phyloP scores from a whole-genome alignment of 2,329 filamentous ascomycete genomes.

The Claviceps citrina region DNA sequence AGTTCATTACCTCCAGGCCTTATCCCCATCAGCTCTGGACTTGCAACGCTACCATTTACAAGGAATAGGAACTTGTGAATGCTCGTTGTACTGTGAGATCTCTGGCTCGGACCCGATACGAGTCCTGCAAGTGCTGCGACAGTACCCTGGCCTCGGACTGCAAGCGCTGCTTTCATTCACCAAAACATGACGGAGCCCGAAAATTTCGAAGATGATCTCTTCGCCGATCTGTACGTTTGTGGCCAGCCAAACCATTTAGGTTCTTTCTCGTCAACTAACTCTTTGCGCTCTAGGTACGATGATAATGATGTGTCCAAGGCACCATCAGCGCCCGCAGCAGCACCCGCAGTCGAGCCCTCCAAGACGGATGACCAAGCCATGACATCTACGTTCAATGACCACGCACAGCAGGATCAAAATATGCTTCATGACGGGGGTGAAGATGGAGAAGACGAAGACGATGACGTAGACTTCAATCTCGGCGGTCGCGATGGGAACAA shows the following conservation, averaged over 20 bases:
- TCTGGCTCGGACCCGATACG: neutral
- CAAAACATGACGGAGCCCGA: constrained; percentile 58
- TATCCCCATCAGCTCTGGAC: neutral
- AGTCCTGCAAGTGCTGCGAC: constrained; percentile 2
- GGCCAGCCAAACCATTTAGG: neutral
- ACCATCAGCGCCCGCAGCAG: constrained; percentile 18
- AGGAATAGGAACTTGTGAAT: no score
- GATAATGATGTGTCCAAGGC: constrained; percentile 39
- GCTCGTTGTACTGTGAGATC: no score
- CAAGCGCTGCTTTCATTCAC: neutral
- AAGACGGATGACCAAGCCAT: constrained; percentile 16
- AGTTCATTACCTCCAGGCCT: no score
- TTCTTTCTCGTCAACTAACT: constrained; percentile 4
- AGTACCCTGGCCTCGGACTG: neutral
- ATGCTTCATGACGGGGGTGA: constrained; percentile 23
- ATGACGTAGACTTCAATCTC: constrained; percentile 44
- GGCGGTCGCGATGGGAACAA: constrained; percentile 26
- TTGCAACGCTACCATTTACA: neutral
- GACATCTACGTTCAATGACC: neutral
- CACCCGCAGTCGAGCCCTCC: constrained; percentile 13
- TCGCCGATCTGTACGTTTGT: constrained; percentile 69
- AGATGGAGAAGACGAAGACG: constrained; percentile 33
- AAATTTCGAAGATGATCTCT: constrained; percentile 84
- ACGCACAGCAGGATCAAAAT: constrained; percentile 21
- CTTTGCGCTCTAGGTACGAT: constrained; percentile 38